phyloP scores from a whole-genome alignment of 306 rosid species.

The Hippophae tibetana region DNA sequence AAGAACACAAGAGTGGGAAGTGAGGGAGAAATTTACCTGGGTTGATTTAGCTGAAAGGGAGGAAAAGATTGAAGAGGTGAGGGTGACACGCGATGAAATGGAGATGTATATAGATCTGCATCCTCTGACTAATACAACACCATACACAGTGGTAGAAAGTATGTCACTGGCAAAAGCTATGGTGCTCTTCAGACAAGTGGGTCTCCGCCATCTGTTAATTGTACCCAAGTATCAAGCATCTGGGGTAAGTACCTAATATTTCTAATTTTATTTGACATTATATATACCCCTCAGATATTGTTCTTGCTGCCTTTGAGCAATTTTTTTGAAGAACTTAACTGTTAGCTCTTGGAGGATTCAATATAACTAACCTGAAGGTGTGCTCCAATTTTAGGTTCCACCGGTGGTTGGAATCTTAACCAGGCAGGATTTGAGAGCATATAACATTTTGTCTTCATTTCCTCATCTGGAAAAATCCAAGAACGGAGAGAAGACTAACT shows the following conservation, averaged over 20 bases:
- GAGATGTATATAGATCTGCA: slow-evolving; percentile 79
- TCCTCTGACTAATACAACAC: slow-evolving; percentile 82
- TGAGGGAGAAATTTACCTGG: slow-evolving; percentile 66
- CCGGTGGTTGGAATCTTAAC: slow-evolving; percentile 82
- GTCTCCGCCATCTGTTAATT: slow-evolving; percentile 79
- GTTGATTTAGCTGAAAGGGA: slow-evolving; percentile 76
- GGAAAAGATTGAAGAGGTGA: slow-evolving; percentile 60
- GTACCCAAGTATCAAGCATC: slow-evolving; percentile 68
- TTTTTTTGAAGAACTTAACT: background rate
- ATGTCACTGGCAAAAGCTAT: slow-evolving; percentile 78
- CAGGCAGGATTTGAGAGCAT: slow-evolving; percentile 65
- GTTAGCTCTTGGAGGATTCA: background rate
- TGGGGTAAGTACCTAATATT: slow-evolving; percentile 47
- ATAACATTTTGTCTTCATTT: slow-evolving; percentile 65
- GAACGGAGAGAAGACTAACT: slow-evolving; percentile 37
- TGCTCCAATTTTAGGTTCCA: slow-evolving; percentile 41
- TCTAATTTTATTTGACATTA: background rate
- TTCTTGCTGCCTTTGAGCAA: background rate
- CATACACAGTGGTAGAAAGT: slow-evolving; percentile 63
- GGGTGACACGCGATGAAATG: slow-evolving; percentile 67
- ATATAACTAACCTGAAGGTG: slow-evolving; percentile 29
- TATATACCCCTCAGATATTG: background rate
- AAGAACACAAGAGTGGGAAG: slow-evolving; percentile 86
- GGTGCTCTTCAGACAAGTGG: slow-evolving; percentile 80
- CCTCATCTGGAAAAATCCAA: slow-evolving; percentile 52